Percentiles rank a stretch among this genome's conserved stretches.
phyloP scores from a whole-genome alignment of 345 rosid genomes.

The Pistacia vera region DNA sequence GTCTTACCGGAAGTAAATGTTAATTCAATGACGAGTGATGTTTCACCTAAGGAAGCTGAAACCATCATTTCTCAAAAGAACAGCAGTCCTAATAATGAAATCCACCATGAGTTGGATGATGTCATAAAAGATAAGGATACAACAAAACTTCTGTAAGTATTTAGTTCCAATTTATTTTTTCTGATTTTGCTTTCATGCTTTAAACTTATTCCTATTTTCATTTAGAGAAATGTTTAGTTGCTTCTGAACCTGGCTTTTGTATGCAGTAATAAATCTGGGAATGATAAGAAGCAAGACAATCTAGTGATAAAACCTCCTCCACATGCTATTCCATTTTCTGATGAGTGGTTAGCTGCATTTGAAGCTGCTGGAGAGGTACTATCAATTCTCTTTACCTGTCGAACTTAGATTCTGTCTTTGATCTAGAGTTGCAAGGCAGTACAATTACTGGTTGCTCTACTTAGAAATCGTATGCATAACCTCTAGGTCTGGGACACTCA shows the following conservation, averaged over 20 bases:
- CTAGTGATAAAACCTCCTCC: constrained; percentile 54
- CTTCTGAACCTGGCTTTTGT: constrained; percentile 6
- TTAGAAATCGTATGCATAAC: no score
- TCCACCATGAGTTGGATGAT: constrained; percentile 1
- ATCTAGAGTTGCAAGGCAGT: no score
- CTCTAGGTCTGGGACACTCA: no score
- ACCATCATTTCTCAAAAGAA: not conserved
- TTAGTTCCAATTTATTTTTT: constrained; percentile 12
- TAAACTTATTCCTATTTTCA: not conserved
- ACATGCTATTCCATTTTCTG: constrained; percentile 80
- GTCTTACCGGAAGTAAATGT: not conserved
- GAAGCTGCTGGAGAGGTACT: constrained; percentile 98
- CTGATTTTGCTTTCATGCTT: constrained; percentile 13
- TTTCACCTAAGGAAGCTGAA: constrained; percentile 9
- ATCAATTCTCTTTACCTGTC: not conserved
- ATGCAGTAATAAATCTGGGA: constrained; percentile 42
- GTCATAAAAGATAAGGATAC: constrained; percentile 34
- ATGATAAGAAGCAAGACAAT: constrained; percentile 47
- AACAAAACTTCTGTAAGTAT: constrained; percentile 41
- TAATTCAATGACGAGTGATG: not conserved
- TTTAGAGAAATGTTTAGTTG: not conserved
- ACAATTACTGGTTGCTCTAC: no score
- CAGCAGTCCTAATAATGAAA: constrained; percentile 7
- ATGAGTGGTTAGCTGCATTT: constrained; percentile 90
- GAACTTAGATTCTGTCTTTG: not conserved